Percentiles rank a stretch among this genome's conserved stretches.
These are phyloP conservation scores for Diaporthe helianthi DNA, from an alignment of 2,329 filamentous ascomycete species.

Conservation along the genomic window DNA sequence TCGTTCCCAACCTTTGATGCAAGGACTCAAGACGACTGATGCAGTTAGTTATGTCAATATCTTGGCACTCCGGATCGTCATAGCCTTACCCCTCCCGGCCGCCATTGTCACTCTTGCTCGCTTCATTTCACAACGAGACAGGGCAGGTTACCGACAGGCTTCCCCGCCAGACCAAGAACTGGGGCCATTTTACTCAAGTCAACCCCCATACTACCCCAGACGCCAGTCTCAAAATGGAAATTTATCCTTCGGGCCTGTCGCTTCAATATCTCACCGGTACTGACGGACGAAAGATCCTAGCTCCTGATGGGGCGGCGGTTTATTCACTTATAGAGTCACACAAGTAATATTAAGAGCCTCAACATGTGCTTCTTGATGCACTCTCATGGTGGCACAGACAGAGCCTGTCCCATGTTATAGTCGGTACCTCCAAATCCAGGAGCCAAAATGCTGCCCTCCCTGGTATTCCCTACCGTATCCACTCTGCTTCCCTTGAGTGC, in stretches of 20 bases:
- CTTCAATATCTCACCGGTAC: conserved; percentile 14
- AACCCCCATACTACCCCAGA: conserved; percentile 19
- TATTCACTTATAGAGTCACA: not conserved
- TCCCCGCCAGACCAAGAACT: conserved; percentile 7
- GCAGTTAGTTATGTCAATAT: conserved; percentile 1
- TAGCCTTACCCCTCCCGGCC: conserved; percentile 2
- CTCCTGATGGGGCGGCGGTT: not conserved
- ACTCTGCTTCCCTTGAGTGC: conserved; percentile 32
- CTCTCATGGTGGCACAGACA: not conserved
- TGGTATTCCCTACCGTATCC: not conserved
- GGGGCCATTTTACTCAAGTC: not conserved
- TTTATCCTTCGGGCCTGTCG: conserved; percentile 7
- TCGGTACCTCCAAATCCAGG: not conserved
- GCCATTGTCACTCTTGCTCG: not conserved
- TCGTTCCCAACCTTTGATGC: not conserved
- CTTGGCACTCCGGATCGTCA: not conserved
- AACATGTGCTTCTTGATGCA: not conserved
- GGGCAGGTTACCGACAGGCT: not conserved
- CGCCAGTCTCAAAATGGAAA: not conserved
- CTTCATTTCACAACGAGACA: conserved; percentile 5
- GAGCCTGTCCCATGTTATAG: not conserved
- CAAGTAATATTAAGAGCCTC: not conserved
- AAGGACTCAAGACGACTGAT: not conserved
- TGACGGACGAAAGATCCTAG: not conserved
- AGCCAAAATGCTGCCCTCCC: conserved; percentile 3